A percentile compares a stretch with the other conserved stretches of the same genome.
Conservation (phyloP, 2,329 filamentous ascomycete genomes). For the Sordariomycetes sp. region DNA sequence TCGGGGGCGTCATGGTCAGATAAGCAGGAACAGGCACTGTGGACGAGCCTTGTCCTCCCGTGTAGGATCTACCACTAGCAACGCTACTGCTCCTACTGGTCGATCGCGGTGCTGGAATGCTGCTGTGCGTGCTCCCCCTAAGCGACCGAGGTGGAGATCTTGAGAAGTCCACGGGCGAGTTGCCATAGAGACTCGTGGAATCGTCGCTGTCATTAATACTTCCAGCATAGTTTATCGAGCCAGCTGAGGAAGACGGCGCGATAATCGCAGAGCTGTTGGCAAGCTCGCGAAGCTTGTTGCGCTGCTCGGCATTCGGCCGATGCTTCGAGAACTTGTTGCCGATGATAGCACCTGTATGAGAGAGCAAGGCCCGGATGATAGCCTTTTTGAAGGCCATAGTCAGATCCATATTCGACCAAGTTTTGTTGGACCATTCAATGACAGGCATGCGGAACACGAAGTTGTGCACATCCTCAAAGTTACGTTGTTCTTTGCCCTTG, state of each 20-base stretch:
- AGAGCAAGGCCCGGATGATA: slow-evolving; percentile 86
- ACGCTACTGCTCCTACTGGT: slow-evolving; percentile 45
- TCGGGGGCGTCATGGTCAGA: slow-evolving; percentile 38
- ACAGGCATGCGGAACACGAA: slow-evolving; percentile 94
- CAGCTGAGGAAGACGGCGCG: slow-evolving; percentile 30
- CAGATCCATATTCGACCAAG: slow-evolving; percentile 95
- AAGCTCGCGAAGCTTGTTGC: slow-evolving; percentile 71
- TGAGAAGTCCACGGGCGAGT: slow-evolving; percentile 47
- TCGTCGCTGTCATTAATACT: slow-evolving; percentile 46
- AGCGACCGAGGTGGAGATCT: slow-evolving; percentile 48
- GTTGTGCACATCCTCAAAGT: slow-evolving; percentile 93
- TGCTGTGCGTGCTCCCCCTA: slow-evolving; percentile 37
- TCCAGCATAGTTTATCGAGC: slow-evolving; percentile 26
- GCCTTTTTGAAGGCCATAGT: slow-evolving; percentile 90
- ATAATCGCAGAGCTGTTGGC: slow-evolving; percentile 67
- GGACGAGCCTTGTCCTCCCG: slow-evolving; percentile 7
- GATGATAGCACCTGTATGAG: slow-evolving; percentile 90
- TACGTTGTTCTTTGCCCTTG: slow-evolving; percentile 91
- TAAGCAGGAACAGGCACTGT: slow-evolving; percentile 25
- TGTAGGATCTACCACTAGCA: slow-evolving; percentile 34
- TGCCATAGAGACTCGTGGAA: slow-evolving; percentile 43
- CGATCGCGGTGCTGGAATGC: slow-evolving; percentile 32
- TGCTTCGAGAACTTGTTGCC: slow-evolving; percentile 95
- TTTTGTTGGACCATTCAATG: slow-evolving; percentile 96
- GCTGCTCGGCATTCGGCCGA: slow-evolving; percentile 70